Evolutionary conservation across 306 rosid genomes (phyloP), one percentile per base, ranked within the genome.

Genomic region (Cyamopsis tetragonoloba): DNA sequence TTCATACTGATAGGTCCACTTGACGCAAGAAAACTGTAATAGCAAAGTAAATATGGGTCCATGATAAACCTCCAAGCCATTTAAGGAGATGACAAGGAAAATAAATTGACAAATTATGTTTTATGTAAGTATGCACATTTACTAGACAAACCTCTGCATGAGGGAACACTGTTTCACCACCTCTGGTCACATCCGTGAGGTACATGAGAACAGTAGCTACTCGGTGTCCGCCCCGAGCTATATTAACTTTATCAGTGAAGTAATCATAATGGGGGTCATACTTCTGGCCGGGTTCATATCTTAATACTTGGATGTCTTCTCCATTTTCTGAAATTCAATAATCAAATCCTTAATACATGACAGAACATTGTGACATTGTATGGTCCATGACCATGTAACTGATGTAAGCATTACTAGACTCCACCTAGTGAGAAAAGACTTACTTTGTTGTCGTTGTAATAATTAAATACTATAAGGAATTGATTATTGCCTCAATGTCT

Each of bases 141-240:
- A 47, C 44, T 56, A 68, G n/a, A 75, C 93, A 57, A 66, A 95
- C 99, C 99, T 88, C 92, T 4, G 95, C 99, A 20, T 34, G 11
- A 62, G 99, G 99, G 79, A 95, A 95, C 71, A 95, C 92, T 9
- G 99, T 90, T 84, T 95, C 99, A 66, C 99, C 99, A 15, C 99
- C 97, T 74, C 73, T 79, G 76, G 74, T 60, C 50, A 90, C 97
- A 66, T 91, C 79, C 9, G 77, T 65, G 47, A 95, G 99, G 74
- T 95, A 95, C 99, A 95, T 85, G 12, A 95, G 99, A 73, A 95
- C 96, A 49, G 99, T 95, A 38, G 96, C 99, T 49, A 83, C 26
- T 50, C 99, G 86, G 61, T 95, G 97, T 79, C 97, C 99, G 30
- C 97, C 96, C 34, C 88, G 82, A 28, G 81, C 96, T 66, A 95